Base-by-base conservation (phyloP, 306 rosid genomes). In the Quercus dentata region DNA sequence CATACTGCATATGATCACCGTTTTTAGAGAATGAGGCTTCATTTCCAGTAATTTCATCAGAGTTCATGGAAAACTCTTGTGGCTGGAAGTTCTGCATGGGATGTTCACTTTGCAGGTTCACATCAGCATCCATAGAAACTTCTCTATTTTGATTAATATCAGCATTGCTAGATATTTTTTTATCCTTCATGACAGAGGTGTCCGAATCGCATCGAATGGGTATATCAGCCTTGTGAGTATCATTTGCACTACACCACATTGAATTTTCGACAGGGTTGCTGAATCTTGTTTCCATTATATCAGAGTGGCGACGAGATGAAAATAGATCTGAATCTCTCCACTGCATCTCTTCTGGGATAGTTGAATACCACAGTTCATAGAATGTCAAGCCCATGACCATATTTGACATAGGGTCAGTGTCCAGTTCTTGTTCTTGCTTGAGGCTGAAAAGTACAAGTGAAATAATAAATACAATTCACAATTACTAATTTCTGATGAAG, bases 351-450 rank as follows among this genome's bases (percentile, higher is more conserved):
- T 79, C 54, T 13, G 97, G 93, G 72, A 91, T 78, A 57, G 84
- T 82, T 58, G 94, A 86, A 81, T 86, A 89, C 97, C 97, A 94
- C 57, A 86, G 49, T 64, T 87, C 89, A 80, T 85, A 90, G 83
- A 71, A 91, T 78, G 91, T 77, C 89, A 91, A 79, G 70, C 94
- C 99, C 56, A 89, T 76, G 58, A 89, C 77, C 86, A 92, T 76
- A 84, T 87, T 87, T 56, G 88, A 83, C 81, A 82, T 71, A 9
- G 94, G 89, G 78, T 85, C 91, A 65, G 55, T 30, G 49, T 69
- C 89, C 79, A 76, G 85, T 5, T 62, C 89, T 11, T 25, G 71
- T 78, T 83, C 85, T 81, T 88, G 92, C 77, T 82, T 86, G 33
- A 94, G 87, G 81, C 97, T 94, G 83, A 52, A 56, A 85, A 72